phyloP scores from a whole-genome alignment of 2,329 filamentous ascomycete species.

The Orbilia javanica region DNA sequence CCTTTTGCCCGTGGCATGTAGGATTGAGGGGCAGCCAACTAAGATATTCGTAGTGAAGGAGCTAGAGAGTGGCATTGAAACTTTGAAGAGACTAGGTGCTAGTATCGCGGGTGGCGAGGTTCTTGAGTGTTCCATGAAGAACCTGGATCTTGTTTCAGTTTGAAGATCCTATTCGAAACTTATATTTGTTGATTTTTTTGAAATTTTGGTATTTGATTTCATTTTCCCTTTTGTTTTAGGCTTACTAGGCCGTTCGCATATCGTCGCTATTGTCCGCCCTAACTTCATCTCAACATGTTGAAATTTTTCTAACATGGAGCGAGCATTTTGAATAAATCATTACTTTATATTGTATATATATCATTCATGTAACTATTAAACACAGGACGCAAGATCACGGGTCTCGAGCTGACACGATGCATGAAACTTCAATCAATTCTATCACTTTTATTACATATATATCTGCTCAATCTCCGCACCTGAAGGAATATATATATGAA shows the following conservation, averaged over 20 bases:
- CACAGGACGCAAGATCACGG: too few species aligned
- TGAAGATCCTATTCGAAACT: slow-evolving; percentile 4
- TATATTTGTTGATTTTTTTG: background rate
- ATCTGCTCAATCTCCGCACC: background rate
- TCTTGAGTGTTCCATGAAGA: slow-evolving; percentile 47
- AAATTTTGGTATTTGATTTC: background rate
- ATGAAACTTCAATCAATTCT: background rate
- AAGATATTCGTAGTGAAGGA: slow-evolving; percentile 47
- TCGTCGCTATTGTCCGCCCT: background rate
- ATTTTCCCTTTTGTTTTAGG: background rate
- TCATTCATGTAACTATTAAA: slow-evolving; percentile 4
- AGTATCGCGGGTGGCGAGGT: slow-evolving; percentile 29
- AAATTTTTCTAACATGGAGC: slow-evolving; percentile 15
- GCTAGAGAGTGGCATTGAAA: slow-evolving; percentile 17
- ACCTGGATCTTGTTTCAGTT: slow-evolving; percentile 27
- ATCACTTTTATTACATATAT: background rate
- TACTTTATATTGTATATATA: slow-evolving; percentile 3
- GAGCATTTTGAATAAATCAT: slow-evolving; percentile 20
- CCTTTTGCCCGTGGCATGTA: slow-evolving; percentile 39
- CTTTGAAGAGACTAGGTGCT: slow-evolving; percentile 19
- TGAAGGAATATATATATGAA: too few species aligned
- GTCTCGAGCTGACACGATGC: background rate
- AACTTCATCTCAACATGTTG: background rate
- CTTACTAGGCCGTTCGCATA: background rate
- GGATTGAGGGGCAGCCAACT: slow-evolving; percentile 24